These are phyloP conservation scores for Talaromyces rugulosus DNA, from an alignment of 2,329 filamentous ascomycete species.

Conservation along the genomic window DNA sequence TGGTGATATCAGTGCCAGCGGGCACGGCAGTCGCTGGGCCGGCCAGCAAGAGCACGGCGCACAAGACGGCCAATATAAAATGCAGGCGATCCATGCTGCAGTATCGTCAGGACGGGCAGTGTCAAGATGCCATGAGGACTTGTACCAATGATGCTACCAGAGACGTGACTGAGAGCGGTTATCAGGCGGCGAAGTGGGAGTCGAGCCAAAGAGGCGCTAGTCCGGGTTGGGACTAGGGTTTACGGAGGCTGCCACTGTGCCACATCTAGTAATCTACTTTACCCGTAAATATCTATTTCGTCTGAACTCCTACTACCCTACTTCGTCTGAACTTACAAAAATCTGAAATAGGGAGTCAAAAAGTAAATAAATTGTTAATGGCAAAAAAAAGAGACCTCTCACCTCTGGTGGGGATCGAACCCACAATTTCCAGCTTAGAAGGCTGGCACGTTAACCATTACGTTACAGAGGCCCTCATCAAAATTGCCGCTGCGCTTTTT, in stretches of 20 bases:
- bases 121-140: neutral
- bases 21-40: constrained; percentile 25
- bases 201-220: neutral
- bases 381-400: too few species aligned
- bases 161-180: neutral
- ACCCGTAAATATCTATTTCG: too few species aligned
- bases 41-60: constrained; percentile 16
- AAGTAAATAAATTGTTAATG: too few species aligned
- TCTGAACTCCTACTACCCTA: too few species aligned
- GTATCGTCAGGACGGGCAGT: neutral
- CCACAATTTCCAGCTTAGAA: too few species aligned
- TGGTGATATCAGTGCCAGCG: constrained; percentile 32
- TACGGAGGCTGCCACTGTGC: neutral
- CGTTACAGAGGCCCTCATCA: too few species aligned
- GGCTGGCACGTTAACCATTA: too few species aligned
- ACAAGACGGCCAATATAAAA: constrained; percentile 17
- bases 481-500: too few species aligned
- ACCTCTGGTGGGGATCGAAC: too few species aligned
- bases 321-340: too few species aligned
- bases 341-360: too few species aligned
- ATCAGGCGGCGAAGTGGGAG: neutral
- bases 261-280: too few species aligned
- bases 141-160: neutral
- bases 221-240: neutral
- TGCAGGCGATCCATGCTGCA: constrained; percentile 18